Base-by-base conservation (phyloP, 2,329 filamentous ascomycete genomes). In the Gnomoniopsis smithogilvyi region DNA sequence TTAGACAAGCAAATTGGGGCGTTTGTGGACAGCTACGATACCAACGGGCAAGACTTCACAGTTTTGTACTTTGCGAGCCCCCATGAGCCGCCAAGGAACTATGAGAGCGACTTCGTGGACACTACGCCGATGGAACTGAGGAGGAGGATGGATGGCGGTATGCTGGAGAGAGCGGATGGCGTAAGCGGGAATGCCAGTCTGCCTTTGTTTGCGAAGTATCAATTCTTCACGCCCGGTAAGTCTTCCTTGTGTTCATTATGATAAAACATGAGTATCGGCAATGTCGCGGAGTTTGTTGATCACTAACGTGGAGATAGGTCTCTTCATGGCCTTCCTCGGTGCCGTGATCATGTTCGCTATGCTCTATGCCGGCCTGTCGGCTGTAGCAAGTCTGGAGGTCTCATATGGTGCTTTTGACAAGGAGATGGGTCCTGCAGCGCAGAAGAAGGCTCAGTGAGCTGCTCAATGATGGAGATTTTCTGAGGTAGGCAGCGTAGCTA, bases 391-490 rank as follows among this genome's bases (percentile, higher is more conserved):
- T 65, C 80, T 99, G 19, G 82, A 97, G 72, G 91, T 98, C 33
- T 90, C 91, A 1, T 98, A 98, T 73, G 92, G 90, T 63, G 92
- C 95, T 1, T 99, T 98, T 71, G 94, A 96, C 72, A 97, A 96
- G 80, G 94, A 97, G 67, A 96, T 92, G 80, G 91, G 92, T 0
- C 91, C 92, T n/a, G 80, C 86, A 41, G 89, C 89, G 34, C 91
- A 96, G 75, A 96, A 93, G 85, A 96, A 92, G 78, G 82, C 88
- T 26, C 50, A 46, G 45, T 62, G 19, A 54, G 15, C 21, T 49
- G 14, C 3, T 30, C 24, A n/a, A 38, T 53, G 74, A 82, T 81
- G 66, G 76, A 73, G 62, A 59, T 46, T 46, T 45, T n/a, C n/a
- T 56, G 56, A 51, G 54, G 59, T 45, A 24, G 8, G 34, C 38